Evolutionary conservation across 345 rosid species (phyloP).

Genomic region (Bruguiera gymnorhiza): DNA sequence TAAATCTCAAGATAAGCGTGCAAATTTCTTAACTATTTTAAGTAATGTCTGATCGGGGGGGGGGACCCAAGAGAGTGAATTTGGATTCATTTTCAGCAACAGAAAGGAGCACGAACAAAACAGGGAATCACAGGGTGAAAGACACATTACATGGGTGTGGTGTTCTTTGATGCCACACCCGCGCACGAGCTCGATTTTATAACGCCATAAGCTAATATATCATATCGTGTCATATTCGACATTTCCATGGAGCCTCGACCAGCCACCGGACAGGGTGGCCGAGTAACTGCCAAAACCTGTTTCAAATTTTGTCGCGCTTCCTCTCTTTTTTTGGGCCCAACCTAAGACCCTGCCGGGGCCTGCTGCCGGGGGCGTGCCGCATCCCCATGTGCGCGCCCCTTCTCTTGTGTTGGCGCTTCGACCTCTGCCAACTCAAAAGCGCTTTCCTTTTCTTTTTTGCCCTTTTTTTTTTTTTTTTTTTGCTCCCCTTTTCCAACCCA

Average conservation of each 20-base stretch:
- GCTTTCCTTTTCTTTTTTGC: background rate
- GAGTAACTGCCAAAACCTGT: constrained; percentile 10
- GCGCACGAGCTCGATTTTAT: too few relatives aligned
- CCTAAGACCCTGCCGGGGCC: background rate
- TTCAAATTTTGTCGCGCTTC: constrained; percentile 6
- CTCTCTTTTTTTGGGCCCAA: background rate
- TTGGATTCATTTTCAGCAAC: too few relatives aligned
- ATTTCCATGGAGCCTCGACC: too few relatives aligned
- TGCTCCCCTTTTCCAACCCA: background rate
- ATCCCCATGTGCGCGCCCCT: background rate
- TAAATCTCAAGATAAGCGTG: too few relatives aligned
- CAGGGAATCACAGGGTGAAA: too few relatives aligned
- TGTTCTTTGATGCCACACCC: background rate
- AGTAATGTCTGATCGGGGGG: too few relatives aligned
- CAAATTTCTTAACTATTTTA: too few relatives aligned
- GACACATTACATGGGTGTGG: background rate
- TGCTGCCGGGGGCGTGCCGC: background rate
- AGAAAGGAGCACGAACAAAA: too few relatives aligned
- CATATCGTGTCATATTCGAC: too few relatives aligned
- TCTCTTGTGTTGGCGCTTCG: background rate
- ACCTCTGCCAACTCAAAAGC: constrained; percentile 16
- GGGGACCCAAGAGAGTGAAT: too few relatives aligned
- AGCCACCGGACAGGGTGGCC: background rate
- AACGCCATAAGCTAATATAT: background rate
- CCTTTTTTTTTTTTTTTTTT: too few relatives aligned